Evolutionary conservation across 176 grass and related monocot genomes (phyloP).

Genomic region (Thinopyrum elongatum): DNA sequence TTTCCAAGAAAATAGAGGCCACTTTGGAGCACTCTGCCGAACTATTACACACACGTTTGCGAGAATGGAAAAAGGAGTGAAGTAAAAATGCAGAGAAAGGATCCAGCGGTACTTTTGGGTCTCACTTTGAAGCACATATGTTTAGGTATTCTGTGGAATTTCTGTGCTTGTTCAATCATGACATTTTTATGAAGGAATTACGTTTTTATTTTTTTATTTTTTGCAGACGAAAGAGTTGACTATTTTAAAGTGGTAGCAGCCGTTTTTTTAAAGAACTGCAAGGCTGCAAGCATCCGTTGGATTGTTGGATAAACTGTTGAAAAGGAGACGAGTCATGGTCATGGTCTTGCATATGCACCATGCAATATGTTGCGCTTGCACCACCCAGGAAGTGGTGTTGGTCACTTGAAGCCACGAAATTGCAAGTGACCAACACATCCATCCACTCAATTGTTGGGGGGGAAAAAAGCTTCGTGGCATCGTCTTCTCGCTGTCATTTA

Average conservation of each 20-base stretch:
- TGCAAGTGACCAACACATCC: neutral
- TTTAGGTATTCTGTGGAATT: neutral
- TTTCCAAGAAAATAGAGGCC: no score
- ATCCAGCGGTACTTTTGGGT: neutral
- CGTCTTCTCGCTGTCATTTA: neutral
- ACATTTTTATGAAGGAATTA: neutral
- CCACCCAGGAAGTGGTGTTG: neutral
- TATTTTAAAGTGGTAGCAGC: neutral
- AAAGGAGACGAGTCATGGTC: neutral
- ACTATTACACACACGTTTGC: neutral
- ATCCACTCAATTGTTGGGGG: neutral
- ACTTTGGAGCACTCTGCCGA: no score
- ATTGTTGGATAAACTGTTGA: neutral
- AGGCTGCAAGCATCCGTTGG: neutral
- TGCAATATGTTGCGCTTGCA: neutral
- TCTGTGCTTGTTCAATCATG: neutral
- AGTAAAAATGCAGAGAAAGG: neutral
- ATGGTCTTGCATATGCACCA: neutral
- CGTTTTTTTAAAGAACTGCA: no score
- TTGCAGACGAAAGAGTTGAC: neutral
- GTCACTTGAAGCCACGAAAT: neutral
- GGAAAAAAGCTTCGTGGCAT: no score
- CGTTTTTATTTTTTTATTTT: neutral
- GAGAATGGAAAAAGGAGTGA: no score
- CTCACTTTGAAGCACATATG: neutral